Evolutionary conservation across 2,329 filamentous ascomycete species (phyloP), one percentile per base, ranked within the genome.

Genomic region (Epichloe typhina): DNA sequence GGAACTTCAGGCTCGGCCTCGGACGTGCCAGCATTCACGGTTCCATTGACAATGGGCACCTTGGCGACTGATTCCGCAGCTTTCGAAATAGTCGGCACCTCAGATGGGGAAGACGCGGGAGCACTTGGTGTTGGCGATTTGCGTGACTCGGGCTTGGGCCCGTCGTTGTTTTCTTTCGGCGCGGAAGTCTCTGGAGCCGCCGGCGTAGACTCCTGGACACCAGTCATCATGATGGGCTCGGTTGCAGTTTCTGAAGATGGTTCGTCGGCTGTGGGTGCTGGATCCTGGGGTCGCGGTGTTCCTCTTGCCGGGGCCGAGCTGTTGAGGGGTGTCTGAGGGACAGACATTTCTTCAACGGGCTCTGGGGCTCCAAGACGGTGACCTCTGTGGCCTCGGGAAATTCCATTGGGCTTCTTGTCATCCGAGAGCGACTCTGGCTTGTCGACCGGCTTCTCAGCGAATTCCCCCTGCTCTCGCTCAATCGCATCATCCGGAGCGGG

Each of bases 281-380:
- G 50, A 41, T 67, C 66, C 35, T 61, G 59, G 2, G 64, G 67
- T 40, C 64, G 56, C 6, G 65, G 66, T 3, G 62, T 64, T 35
- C 62, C 67, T 21, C 62, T 65, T 13, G 60, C 65, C 2, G 67
- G 64, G 31, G 67, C 68, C 44, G 53, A 52, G 17, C 57, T 56
- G 41, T 67, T 62, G 47, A 67, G 49, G 21, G 69, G 68, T 8
- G 66, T 70, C 55, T 68, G 56, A 17, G 65, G 64, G 7, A 64
- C 62, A 15, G 65, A 65, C 21, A 57, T 59, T 44, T 68, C 56
- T 57, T 69, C 64, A 38, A 67, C 66, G 5, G 66, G 63, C 54
- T 64, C 66, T 8, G 66, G 62, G 21, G 50, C 52, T 15, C 50
- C 55, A 6, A 54, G 42, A 1, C 50, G 51, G 26, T 60, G 55